Evolutionary conservation across 2,329 filamentous ascomycete species (phyloP).

Genomic region (Triangularia setosa): DNA sequence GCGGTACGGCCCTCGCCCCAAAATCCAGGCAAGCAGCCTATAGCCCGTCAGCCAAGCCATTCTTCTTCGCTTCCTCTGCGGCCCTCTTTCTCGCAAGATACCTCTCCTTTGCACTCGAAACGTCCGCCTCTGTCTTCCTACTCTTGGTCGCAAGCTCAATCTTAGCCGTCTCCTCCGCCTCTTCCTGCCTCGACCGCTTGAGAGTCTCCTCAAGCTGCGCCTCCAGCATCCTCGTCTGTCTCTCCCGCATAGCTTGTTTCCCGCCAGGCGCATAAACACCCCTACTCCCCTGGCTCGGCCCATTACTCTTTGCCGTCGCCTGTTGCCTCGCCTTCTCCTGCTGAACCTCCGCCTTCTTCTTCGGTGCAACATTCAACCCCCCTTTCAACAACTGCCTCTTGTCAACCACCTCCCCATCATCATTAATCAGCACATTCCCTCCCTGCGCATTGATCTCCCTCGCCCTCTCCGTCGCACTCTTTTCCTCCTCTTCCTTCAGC

Average conservation of each 20-base stretch:
- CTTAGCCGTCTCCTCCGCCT: constrained; percentile 59
- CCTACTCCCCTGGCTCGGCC: constrained; percentile 29
- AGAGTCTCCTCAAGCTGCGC: constrained; percentile 69
- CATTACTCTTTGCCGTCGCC: constrained; percentile 27
- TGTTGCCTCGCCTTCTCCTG: constrained; percentile 30
- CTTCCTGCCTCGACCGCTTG: constrained; percentile 68
- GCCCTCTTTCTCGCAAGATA: constrained; percentile 75
- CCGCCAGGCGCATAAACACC: constrained; percentile 45
- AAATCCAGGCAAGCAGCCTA: background rate
- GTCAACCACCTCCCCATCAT: constrained; percentile 79
- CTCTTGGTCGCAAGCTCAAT: constrained; percentile 67
- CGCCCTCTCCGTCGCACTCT: constrained; percentile 61
- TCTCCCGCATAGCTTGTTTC: constrained; percentile 66
- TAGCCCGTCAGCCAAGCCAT: constrained; percentile 30
- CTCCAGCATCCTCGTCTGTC: constrained; percentile 75
- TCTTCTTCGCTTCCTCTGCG: constrained; percentile 64
- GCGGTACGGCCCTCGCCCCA: background rate
- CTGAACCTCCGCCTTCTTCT: constrained; percentile 50
- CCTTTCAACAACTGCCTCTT: constrained; percentile 75
- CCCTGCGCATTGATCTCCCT: constrained; percentile 61
- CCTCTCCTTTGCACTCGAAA: constrained; percentile 73
- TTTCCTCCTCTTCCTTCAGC: constrained; percentile 41
- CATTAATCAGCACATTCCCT: constrained; percentile 65
- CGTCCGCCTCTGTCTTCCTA: constrained; percentile 71
- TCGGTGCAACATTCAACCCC: constrained; percentile 68